phyloP scores from a whole-genome alignment of 345 rosid genomes.

The Citropsis articulata region DNA sequence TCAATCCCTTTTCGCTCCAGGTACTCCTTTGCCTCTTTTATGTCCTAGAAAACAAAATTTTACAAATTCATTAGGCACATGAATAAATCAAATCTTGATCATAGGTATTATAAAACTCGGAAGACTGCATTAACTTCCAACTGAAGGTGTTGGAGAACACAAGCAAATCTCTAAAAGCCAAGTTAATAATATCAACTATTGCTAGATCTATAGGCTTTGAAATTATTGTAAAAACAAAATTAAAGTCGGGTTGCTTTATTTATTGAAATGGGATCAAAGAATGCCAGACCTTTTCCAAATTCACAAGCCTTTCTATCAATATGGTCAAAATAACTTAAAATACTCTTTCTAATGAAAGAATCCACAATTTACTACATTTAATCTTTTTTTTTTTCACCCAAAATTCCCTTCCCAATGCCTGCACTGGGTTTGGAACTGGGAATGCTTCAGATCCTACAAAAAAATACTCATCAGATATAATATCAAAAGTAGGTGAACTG shows the following conservation, averaged over 20 bases:
- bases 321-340: not conserved
- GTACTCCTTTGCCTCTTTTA: slow-evolving; percentile 72
- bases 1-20: slow-evolving; percentile 67
- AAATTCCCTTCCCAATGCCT: not conserved
- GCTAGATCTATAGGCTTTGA: not conserved
- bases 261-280: not conserved
- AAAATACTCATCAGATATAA: not conserved
- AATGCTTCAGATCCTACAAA: not conserved
- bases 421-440: not conserved
- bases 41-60: slow-evolving; percentile 46
- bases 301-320: not conserved
- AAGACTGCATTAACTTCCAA: not conserved
- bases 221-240: not conserved
- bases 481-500: not conserved
- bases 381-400: not conserved
- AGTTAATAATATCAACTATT: not conserved
- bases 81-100: not conserved
- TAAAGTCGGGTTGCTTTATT: not conserved
- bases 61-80: not conserved
- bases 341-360: not conserved
- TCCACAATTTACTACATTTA: not conserved
- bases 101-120: not conserved
- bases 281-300: not conserved
- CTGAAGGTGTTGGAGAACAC: not conserved
- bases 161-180: not conserved